phyloP scores from a whole-genome alignment of 2,329 filamentous ascomycete genomes.

The Xylaria sp. region DNA sequence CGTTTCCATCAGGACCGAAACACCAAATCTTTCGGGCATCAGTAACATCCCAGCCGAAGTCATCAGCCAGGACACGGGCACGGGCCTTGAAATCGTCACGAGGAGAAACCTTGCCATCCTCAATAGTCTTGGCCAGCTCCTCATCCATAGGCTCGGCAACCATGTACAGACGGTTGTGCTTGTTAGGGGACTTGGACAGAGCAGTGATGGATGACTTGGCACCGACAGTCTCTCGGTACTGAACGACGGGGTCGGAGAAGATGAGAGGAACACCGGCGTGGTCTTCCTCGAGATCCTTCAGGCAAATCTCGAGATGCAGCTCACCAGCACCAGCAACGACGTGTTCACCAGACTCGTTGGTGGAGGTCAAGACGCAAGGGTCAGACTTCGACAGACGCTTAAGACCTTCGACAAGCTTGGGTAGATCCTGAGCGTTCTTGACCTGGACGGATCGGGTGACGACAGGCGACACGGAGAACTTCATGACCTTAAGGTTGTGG shows the following conservation, averaged over 20 bases:
- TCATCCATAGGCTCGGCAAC: constrained; percentile 89
- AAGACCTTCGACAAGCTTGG: constrained; percentile 99
- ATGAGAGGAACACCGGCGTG: constrained; percentile 98
- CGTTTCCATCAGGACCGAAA: constrained; percentile 97
- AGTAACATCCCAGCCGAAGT: constrained; percentile 99
- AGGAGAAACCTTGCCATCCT: constrained; percentile 88
- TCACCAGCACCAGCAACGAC: constrained; percentile 99
- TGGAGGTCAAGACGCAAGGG: constrained; percentile 93
- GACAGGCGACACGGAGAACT: constrained; percentile 99
- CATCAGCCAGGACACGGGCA: constrained; percentile 94
- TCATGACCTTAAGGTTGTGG: constrained; percentile 99
- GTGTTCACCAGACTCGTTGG: constrained; percentile 96
- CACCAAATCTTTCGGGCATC: constrained; percentile 99
- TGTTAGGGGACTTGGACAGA: constrained; percentile 99
- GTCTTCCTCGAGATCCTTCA: constrained; percentile 99
- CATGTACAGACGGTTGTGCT: constrained; percentile 99
- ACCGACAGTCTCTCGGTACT: constrained; percentile 96
- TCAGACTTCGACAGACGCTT: constrained; percentile 99
- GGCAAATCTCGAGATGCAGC: constrained; percentile 99
- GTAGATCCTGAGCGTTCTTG: constrained; percentile 99
- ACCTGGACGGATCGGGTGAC: constrained; percentile 98
- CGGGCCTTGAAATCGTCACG: constrained; percentile 99
- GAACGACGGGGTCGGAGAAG: constrained; percentile 97
- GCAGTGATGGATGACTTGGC: constrained; percentile 91
- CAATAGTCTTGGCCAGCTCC: constrained; percentile 91